These are phyloP conservation scores for Pleurotus tuoliensis DNA, from an alignment of 768 basidiomycete genomes.

Conservation along the genomic window DNA sequence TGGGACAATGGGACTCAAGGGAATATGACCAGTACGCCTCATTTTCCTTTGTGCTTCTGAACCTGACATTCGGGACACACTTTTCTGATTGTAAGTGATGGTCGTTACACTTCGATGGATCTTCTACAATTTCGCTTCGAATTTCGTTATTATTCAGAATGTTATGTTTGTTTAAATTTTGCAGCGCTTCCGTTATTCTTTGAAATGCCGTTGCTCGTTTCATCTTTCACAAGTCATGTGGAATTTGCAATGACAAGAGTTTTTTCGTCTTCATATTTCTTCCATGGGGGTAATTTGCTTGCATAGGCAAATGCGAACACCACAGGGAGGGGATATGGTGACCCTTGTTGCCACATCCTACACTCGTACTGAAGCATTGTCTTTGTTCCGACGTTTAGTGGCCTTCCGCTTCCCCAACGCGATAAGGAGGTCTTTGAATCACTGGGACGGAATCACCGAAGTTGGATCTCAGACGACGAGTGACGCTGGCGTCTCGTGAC, in stretches of 20 bases:
- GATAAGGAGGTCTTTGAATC: neutral
- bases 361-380: neutral
- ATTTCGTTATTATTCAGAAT: neutral
- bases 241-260: slow-evolving; percentile 4
- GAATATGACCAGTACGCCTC: slow-evolving; percentile 1
- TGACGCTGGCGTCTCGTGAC: slow-evolving; percentile 6
- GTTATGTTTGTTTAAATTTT: neutral
- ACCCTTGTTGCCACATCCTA: slow-evolving; percentile 5
- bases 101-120: neutral
- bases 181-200: neutral
- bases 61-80: slow-evolving; percentile 2
- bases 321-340: slow-evolving; percentile 3
- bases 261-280: slow-evolving; percentile 1
- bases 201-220: neutral
- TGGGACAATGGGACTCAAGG: slow-evolving; percentile 6
- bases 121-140: neutral
- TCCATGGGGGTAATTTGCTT: neutral
- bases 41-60: slow-evolving; percentile 4
- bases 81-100: slow-evolving; percentile 4
- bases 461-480: slow-evolving; percentile 9
- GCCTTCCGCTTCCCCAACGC: neutral
- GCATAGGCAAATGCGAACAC: neutral
- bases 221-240: neutral
- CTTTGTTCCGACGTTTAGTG: slow-evolving; percentile 5
- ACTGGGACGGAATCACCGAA: slow-evolving; percentile 6